Base-by-base conservation (phyloP, 257 asterid species). In the Ophiorrhiza pumila region DNA sequence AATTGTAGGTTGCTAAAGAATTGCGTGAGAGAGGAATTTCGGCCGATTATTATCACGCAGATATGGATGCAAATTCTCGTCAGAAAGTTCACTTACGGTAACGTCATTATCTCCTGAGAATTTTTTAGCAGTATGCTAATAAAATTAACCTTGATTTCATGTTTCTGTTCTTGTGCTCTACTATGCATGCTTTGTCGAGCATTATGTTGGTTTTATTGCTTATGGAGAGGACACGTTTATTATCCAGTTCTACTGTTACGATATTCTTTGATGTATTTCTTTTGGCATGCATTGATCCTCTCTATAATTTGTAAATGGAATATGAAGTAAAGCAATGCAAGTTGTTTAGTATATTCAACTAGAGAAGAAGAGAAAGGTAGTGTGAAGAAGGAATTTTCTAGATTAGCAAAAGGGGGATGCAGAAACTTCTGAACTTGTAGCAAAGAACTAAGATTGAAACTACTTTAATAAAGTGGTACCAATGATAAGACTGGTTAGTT, bases 11-110 rank as follows among this genome's bases (percentile, higher is more conserved):
- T 81, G 96, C 97, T 47, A 88, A 84, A 74, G 99, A 94, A 82
- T 80, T 94, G 82, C 89, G 86, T 7, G 90, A 79, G 31, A 86
- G 93, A 77, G 96, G 95, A 79, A 86, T 90, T 70, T 80, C 85
- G 25, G 96, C 99, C 82, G 97, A 85, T 83, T 83, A 86, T 78
- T 94, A 94, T 80, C 99, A 94, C 80, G 99, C 99, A 17, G 96
- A 94, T 80, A 88, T 91, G 96, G 96, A 94, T 85, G 91, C 79
- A 62, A 77, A 84, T 80, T 95, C 88, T 71, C 94, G 99, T 37
- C 95, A 90, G 81, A 90, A 83, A 77, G 96, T 94, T 76, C 99
- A 94, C 80, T 79, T 71, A 75, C 53, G 96, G 99, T 90, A 83
- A 14, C 15, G 70, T 69, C 77, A 25, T 75, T 83, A 55, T 74